Conservation (phyloP, 257 asterid genomes). For the Salvia hispanica region DNA sequence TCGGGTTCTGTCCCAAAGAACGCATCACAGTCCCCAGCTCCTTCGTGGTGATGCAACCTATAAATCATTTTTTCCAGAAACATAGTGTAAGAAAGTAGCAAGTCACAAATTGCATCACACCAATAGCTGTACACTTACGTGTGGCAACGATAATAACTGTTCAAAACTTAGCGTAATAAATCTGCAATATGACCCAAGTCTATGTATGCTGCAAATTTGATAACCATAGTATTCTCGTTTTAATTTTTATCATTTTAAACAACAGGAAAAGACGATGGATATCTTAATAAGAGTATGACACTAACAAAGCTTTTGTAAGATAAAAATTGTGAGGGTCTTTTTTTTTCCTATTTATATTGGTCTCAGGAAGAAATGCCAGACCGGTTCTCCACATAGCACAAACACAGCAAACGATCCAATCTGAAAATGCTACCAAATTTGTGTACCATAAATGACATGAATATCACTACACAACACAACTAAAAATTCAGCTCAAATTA, state of each 20-base stretch:
- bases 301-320: conserved; percentile 3
- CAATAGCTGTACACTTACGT: neutral
- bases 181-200: neutral
- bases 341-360: neutral
- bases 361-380: neutral
- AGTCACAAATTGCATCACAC: neutral
- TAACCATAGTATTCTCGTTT: neutral
- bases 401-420: conserved; percentile 9
- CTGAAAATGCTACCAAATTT: conserved; percentile 2
- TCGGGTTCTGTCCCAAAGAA: conserved; percentile 62
- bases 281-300: neutral
- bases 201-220: neutral
- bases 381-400: neutral
- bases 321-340: neutral
- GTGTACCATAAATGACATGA: neutral
- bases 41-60: conserved; percentile 63
- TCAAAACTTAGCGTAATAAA: neutral
- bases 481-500: neutral
- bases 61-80: conserved; percentile 2
- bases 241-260: neutral
- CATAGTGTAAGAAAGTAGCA: conserved; percentile 7
- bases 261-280: neutral
- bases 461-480: neutral
- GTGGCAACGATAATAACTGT: conserved; percentile 2
- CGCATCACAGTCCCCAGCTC: conserved; percentile 68